phyloP scores from a whole-genome alignment of 2,329 filamentous ascomycete species.

The Botryotinia convoluta region DNA sequence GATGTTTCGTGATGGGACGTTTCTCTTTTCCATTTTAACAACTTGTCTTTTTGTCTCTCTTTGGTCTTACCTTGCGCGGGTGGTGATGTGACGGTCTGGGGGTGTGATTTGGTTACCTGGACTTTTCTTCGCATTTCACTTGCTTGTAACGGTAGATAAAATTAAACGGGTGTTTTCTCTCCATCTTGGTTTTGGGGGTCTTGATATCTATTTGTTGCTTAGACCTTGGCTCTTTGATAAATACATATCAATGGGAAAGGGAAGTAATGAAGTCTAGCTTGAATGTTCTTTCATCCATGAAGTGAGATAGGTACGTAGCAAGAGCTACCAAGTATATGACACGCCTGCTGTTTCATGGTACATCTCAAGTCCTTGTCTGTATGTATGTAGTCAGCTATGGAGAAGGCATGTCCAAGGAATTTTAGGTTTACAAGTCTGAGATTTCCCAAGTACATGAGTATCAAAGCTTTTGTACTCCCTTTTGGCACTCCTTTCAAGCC shows the following conservation, averaged over 20 bases:
- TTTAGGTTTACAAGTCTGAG: not conserved
- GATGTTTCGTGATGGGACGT: not conserved
- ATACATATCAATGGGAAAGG: not conserved
- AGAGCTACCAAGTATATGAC: not conserved
- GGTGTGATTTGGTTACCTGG: not conserved
- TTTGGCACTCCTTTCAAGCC: not conserved
- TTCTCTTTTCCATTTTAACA: not conserved
- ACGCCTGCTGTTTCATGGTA: not conserved
- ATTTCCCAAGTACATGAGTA: not conserved
- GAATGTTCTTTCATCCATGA: not conserved
- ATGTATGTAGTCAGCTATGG: not conserved
- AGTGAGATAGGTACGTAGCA: not conserved
- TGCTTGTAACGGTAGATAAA: conserved; percentile 29
- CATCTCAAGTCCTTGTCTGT: not conserved
- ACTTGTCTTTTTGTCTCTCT: conserved; percentile 6
- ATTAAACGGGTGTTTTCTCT: not conserved
- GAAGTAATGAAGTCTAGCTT: not conserved
- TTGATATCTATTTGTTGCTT: not conserved
- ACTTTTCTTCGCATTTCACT: conserved; percentile 17
- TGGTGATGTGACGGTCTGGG: not conserved
- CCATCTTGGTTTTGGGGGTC: not conserved
- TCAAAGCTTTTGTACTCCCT: not conserved
- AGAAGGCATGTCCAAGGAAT: not conserved
- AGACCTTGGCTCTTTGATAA: not conserved
- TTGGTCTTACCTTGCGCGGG: conserved; percentile 1